Evolutionary conservation across 768 basidiomycete species (phyloP), one percentile per base, ranked within the genome.

Genomic region (Tricholoma furcatifolium): DNA sequence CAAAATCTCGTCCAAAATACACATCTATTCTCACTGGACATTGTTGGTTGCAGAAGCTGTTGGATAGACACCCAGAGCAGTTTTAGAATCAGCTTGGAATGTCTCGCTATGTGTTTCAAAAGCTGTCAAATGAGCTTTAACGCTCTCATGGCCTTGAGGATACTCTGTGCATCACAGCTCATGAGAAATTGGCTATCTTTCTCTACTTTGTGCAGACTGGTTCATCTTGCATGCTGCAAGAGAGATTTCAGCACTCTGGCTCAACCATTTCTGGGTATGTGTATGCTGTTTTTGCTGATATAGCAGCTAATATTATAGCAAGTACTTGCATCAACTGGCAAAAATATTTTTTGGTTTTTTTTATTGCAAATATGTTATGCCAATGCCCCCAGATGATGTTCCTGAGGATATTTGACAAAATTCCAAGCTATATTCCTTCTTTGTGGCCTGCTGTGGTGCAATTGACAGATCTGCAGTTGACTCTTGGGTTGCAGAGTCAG

Each of bases 191-290:
- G 23, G 62, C 65, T n/a, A 67, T 67, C 30, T 67, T 67, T 52
- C 55, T 67, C 6, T 64, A 66, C 43, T 57, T 50, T 11, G 57
- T 55, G 34, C 52, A 62, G 18, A 69, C 60, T 10, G 61, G 61
- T 1, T 42, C 59, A 5, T 54, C 57, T 31, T 17, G 46, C 9
- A 63, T 65, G 47, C 53, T 68, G 41, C 60, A 51, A 6, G 67
- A 71, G 39, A 36, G 52, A 3, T 70, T 71, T 50, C 69, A 69
- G 47, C n/a, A 56, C 1, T 60, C 63, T 32, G 65, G 65, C 47
- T 63, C 62, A 11, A 70, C 65, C 0, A 61, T 69, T n/a, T 66
- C 65, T n/a, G 50, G 50, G 69, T 68, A 51, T 21, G 55, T 55
- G 18, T n/a, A 41, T 17, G 7, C 10, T 17, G 7, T 20, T 17